Evolutionary conservation across 805 yeast species (phyloP).

Genomic region (Ogataea pilisensis): DNA sequence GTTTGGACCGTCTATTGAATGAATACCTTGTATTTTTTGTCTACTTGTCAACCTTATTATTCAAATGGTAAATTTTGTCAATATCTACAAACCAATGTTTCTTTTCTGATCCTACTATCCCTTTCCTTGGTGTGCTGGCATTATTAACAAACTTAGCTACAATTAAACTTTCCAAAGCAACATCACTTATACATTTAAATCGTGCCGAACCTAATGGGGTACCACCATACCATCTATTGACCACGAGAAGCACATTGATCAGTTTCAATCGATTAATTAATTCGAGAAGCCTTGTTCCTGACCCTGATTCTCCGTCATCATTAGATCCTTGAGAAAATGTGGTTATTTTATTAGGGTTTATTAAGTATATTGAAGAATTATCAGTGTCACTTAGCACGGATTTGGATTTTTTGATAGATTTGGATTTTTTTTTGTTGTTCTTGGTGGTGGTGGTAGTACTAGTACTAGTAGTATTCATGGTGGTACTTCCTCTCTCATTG

Average conservation of each 20-base stretch:
- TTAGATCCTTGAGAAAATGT: conserved; percentile 51
- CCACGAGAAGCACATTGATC: conserved; percentile 58
- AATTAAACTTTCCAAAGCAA: conserved; percentile 48
- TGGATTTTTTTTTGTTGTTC: conserved; percentile 7
- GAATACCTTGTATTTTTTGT: neutral
- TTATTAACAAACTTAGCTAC: conserved; percentile 29
- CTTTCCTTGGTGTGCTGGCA: too few species aligned
- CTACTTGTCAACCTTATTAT: neutral
- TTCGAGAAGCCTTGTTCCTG: conserved; percentile 57
- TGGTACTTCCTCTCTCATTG: neutral
- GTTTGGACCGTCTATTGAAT: too few species aligned
- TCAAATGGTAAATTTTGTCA: neutral
- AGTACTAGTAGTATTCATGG: neutral
- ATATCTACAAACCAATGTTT: conserved; percentile 14
- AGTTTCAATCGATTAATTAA: conserved; percentile 46
- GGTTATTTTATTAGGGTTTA: conserved; percentile 15
- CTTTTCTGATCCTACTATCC: neutral
- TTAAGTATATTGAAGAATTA: neutral
- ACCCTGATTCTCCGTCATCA: conserved; percentile 75
- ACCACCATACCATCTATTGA: conserved; percentile 82
- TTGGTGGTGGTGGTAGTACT: neutral
- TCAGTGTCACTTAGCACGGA: neutral
- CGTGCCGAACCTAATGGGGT: conserved; percentile 67
- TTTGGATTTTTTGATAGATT: conserved; percentile 1
- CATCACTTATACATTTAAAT: conserved; percentile 60